Evolutionary conservation across 495 filamentous ascomycete species (phyloP), one percentile per base, ranked within the genome.

Genomic region (Penicillium turbatum): DNA sequence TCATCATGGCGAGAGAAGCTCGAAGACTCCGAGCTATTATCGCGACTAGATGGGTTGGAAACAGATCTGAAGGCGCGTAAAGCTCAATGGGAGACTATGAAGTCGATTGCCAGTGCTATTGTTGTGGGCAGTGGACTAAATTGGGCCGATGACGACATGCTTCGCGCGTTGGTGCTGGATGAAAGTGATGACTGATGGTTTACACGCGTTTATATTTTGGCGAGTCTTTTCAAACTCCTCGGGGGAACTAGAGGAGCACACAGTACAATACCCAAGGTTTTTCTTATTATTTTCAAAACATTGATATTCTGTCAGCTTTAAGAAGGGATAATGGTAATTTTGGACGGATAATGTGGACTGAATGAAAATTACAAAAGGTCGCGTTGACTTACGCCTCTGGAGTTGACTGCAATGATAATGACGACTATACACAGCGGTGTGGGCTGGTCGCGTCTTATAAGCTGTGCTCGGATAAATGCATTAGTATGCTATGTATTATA

Each of bases 41-140:
- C 66, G 15, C 72, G 84, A 56, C 69, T 90, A 11, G 69, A 77
- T 16, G 67, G 59, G n/a, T 64, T 84, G 10, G 82, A 88, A 50
- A 65, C 59, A 13, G 75, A 85, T 24, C 64, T 84, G 35, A 79
- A 75, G 56, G 69, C 68, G 13, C 82, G 79, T 54, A 79, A 79
- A 55, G 79, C 82, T 39, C 72, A 74, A 59, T 89, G 86, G 85
- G 82, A 82, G 46, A 79, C 83, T 34, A 82, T 92, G 72, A 91
- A 92, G 69, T 85, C 79, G 35, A 79, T 88, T 24, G 77, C 85
- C 11, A 86, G 84, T 49, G 88, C 82, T 4, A 77, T 88, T 34
- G 79, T 96, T 30, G 89, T 86, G 19, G 89, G 86, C 6, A 96
- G 90, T 66, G 91, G 90, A 38, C 71, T 93, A 31, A 82, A 95